A percentile compares a stretch with the other conserved stretches of the same genome.
Conservation (phyloP, 2,329 filamentous ascomycete genomes). For the Monilinia fructicola region DNA sequence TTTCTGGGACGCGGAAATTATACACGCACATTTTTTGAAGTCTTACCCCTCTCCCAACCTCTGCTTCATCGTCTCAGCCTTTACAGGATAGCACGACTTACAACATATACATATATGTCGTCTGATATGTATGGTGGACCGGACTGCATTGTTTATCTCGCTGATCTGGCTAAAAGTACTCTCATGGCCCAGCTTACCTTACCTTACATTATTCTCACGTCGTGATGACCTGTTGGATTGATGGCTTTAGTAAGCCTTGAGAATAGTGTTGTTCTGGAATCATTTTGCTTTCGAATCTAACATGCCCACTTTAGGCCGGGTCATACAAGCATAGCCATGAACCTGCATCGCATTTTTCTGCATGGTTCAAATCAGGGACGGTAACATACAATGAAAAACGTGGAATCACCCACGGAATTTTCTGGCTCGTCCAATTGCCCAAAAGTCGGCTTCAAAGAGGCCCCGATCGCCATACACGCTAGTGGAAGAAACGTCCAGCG, state of each 20-base stretch:
- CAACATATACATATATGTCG: not conserved
- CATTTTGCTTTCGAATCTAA: not conserved
- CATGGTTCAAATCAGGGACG: not conserved
- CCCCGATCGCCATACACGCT: not conserved
- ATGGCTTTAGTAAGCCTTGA: not conserved
- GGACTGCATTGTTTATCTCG: not conserved
- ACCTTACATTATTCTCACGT: not conserved
- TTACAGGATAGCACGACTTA: no score
- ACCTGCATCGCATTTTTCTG: not conserved
- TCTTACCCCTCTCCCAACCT: no score
- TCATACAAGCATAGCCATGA: not conserved
- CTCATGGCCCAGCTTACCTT: no score
- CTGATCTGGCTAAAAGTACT: not conserved
- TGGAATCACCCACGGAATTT: not conserved
- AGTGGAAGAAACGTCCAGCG: not conserved
- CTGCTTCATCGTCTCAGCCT: no score
- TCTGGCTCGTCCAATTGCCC: no score
- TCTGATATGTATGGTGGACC: not conserved
- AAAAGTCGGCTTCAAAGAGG: no score
- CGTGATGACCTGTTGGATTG: not conserved
- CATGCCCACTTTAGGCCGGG: not conserved
- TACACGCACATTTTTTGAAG: no score
- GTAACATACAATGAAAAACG: not conserved
- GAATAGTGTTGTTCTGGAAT: not conserved
- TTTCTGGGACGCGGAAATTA: no score